phyloP scores from a whole-genome alignment of 306 rosid genomes.

The Vigna trinervia region DNA sequence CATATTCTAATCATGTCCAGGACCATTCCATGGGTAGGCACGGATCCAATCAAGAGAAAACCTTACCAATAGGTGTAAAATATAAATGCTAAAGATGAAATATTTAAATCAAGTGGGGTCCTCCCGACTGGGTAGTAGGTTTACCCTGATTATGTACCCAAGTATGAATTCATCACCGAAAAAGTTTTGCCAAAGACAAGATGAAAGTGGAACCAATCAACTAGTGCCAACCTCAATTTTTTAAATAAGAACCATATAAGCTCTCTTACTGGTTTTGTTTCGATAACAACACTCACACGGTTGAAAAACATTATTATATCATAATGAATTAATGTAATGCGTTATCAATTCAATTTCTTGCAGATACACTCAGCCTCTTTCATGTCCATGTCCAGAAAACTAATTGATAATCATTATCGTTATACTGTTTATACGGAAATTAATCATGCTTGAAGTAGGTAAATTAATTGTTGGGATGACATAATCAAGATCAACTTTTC shows the following conservation, averaged over 20 bases:
- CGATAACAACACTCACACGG: not conserved
- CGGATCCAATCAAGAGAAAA: constrained; percentile 12
- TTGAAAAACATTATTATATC: too few relatives aligned
- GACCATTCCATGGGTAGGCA: constrained; percentile 1
- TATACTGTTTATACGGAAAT: not conserved
- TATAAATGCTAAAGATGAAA: not conserved
- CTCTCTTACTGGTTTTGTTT: not conserved
- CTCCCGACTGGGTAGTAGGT: not conserved
- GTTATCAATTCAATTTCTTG: not conserved
- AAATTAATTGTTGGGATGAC: not conserved
- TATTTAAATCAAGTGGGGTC: constrained; percentile 8
- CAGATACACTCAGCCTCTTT: not conserved
- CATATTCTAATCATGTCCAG: constrained; percentile 13
- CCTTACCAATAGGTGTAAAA: constrained; percentile 1
- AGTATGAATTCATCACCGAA: constrained; percentile 4
- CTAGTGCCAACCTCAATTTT: not conserved
- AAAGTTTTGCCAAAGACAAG: constrained; percentile 5
- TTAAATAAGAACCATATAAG: not conserved
- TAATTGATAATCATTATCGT: not conserved
- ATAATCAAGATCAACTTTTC: constrained; percentile 1
- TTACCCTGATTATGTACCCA: not conserved
- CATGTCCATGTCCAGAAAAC: not conserved
- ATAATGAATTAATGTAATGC: constrained; percentile 5
- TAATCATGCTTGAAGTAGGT: not conserved
- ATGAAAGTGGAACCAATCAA: not conserved